Conservation (phyloP, 352 stramenopile species). For the Globisporangium acanthophoron region DNA sequence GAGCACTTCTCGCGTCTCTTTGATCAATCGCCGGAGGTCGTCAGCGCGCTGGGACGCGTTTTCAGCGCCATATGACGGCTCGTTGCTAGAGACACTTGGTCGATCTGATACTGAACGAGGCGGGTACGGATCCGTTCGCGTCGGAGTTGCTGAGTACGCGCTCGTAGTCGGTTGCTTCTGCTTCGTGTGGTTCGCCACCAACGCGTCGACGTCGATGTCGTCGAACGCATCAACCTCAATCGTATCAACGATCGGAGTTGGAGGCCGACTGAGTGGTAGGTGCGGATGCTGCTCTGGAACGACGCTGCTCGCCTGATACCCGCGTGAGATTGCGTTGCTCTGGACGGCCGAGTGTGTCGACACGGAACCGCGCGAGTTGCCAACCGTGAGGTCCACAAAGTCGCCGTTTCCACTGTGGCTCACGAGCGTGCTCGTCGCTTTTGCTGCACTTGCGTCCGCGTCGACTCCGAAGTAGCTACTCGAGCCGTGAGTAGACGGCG, state of each 20-base stretch:
- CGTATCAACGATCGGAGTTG: not conserved
- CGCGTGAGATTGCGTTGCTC: not conserved
- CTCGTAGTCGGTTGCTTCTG: constrained; percentile 12
- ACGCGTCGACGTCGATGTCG: constrained; percentile 43
- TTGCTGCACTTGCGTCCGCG: not conserved
- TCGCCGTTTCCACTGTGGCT: constrained; percentile 2
- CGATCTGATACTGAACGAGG: not conserved
- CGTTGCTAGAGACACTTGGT: constrained; percentile 1
- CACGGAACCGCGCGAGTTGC: not conserved
- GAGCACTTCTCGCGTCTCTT: constrained; percentile 53
- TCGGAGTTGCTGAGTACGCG: not conserved
- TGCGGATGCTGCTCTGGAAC: not conserved
- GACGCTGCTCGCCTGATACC: not conserved
- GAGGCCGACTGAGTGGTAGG: constrained; percentile 2
- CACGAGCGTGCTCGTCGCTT: not conserved
- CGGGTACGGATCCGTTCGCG: not conserved
- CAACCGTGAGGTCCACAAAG: constrained; percentile 26
- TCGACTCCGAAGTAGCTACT: not conserved
- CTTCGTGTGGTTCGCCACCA: constrained; percentile 40
- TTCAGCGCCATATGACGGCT: constrained; percentile 13
- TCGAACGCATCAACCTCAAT: constrained; percentile 28
- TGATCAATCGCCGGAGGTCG: constrained; percentile 44
- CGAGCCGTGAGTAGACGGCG: not conserved
- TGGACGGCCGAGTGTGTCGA: not conserved
- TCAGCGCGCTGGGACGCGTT: constrained; percentile 17